Base-by-base conservation (phyloP, 208 protist species). In the Leishmania amazonensis region DNA sequence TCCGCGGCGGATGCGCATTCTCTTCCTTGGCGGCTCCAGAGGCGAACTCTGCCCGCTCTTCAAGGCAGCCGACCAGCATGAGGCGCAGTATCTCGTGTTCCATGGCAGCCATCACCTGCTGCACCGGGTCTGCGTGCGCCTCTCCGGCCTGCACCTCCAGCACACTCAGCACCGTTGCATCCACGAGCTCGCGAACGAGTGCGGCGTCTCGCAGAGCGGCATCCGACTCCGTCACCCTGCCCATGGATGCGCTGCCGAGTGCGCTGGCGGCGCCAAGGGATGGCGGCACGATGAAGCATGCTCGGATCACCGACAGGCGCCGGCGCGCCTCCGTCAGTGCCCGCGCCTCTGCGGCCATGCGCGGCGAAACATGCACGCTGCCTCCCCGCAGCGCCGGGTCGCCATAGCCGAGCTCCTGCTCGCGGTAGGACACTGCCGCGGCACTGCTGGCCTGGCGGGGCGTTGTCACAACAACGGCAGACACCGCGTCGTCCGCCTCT, bases 291-390 rank as follows among this genome's bases (percentile, higher is more conserved):
- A 78, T 42, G 53, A 79, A 88, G 68, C 72, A 86, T 21, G 65
- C 81, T 2, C 79, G 85, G 15, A 89, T 83, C 40, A 77, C 81
- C 35, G 85, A 83, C 45, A 96, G 79, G 38, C 92, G 90, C 2
- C 54, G 70, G 38, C 93, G 82, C 7, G 89, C 89, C n/a, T 88
- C 81, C 21, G 72, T 70, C 62, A 88, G 83, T 49, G 85, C 86
- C 40, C 72, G 83, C 51, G 90, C 93, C 75, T 93, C 86, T 5
- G 74, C 86, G 0, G 84, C 89, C 83, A 90, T 81, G 21, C 47
- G 58, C 15, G 83, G 78, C 15, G 83, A 85, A 11, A 90, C 79
- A 40, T 67, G 76, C 47, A 72, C n/a, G 24, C 77, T 78, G 31
- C 76, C 81, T 4, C 68, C 42, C 24, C 31, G 40, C 13, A 53